phyloP scores from a whole-genome alignment of 139 green algal species.

The Tetratostichococcus sp. region DNA sequence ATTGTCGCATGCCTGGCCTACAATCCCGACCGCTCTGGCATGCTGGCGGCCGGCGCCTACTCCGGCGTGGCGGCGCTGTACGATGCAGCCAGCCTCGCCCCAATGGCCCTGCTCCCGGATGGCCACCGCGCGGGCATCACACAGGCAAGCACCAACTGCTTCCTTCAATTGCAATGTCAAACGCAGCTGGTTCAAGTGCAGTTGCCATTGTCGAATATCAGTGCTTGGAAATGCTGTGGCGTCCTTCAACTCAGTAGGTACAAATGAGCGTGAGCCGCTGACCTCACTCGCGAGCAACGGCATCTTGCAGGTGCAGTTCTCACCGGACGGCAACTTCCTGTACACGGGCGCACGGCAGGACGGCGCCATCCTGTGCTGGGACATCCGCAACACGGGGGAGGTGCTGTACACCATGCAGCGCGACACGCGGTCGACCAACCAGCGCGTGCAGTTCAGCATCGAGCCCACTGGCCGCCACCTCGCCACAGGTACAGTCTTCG shows the following conservation, averaged over 20 bases:
- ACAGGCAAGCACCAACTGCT: slow-evolving; percentile 39
- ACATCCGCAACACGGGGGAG: slow-evolving; percentile 62
- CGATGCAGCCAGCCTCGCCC: slow-evolving; percentile 42
- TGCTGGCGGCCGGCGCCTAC: slow-evolving; percentile 81
- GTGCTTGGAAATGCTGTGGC: too few relatives aligned
- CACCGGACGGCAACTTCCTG: slow-evolving; percentile 76
- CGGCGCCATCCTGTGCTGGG: slow-evolving; percentile 78
- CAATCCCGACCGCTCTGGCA: slow-evolving; percentile 37
- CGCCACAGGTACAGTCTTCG: slow-evolving; percentile 50
- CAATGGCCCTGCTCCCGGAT: slow-evolving; percentile 54
- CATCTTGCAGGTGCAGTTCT: slow-evolving; percentile 76
- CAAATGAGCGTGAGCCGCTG: too few relatives aligned
- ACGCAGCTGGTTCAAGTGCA: too few relatives aligned
- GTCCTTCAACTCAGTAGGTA: too few relatives aligned
- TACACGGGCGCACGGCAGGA: slow-evolving; percentile 81
- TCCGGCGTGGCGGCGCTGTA: slow-evolving; percentile 56
- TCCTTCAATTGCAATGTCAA: neutral
- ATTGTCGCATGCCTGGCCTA: slow-evolving; percentile 82
- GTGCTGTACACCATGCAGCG: slow-evolving; percentile 68
- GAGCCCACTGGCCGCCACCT: slow-evolving; percentile 82
- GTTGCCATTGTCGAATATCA: too few relatives aligned
- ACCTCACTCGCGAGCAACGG: too few relatives aligned
- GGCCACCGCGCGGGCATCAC: slow-evolving; percentile 73
- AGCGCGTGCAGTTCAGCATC: slow-evolving; percentile 90
- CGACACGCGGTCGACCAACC: slow-evolving; percentile 68